phyloP scores from a whole-genome alignment of 805 yeast species.

The Kazachstania psychrophila region DNA sequence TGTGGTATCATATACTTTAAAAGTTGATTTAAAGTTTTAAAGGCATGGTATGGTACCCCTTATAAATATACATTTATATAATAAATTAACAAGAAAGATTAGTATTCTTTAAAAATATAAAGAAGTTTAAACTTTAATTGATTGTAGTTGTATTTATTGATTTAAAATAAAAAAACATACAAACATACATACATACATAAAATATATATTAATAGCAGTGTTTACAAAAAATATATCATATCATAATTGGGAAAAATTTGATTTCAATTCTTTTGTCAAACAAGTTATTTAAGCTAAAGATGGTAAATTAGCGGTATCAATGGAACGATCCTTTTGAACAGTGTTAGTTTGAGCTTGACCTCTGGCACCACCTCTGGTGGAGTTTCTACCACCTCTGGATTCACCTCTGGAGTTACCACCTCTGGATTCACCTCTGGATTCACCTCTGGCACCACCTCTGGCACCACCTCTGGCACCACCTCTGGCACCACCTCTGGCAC shows the following conservation, averaged over 20 bases:
- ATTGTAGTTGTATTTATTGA: too few species aligned
- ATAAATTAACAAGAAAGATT: too few species aligned
- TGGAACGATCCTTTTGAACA: conserved; percentile 30
- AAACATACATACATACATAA: neutral
- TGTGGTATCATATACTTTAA: conserved; percentile 50
- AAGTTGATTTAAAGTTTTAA: conserved; percentile 23
- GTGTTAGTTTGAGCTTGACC: conserved; percentile 18
- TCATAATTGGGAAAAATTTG: conserved; percentile 1
- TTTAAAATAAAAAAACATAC: too few species aligned
- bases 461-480: conserved; percentile 47
- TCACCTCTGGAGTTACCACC: conserved; percentile 12
- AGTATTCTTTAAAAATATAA: too few species aligned
- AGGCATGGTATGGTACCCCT: neutral
- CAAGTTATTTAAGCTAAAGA: conserved; percentile 39
- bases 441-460: conserved; percentile 76
- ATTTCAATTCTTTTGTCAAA: neutral
- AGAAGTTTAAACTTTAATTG: too few species aligned
- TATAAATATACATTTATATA: neutral
- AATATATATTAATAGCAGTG: neutral
- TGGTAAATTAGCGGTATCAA: conserved; percentile 64
- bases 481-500: conserved; percentile 20
- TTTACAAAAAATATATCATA: conserved; percentile 1
- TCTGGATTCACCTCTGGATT: neutral
- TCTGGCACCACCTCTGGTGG: conserved; percentile 29
- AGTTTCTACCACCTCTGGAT: conserved; percentile 24